Evolutionary conservation across 768 basidiomycete species (phyloP).

Genomic region (Phaeolepiota aurea): DNA sequence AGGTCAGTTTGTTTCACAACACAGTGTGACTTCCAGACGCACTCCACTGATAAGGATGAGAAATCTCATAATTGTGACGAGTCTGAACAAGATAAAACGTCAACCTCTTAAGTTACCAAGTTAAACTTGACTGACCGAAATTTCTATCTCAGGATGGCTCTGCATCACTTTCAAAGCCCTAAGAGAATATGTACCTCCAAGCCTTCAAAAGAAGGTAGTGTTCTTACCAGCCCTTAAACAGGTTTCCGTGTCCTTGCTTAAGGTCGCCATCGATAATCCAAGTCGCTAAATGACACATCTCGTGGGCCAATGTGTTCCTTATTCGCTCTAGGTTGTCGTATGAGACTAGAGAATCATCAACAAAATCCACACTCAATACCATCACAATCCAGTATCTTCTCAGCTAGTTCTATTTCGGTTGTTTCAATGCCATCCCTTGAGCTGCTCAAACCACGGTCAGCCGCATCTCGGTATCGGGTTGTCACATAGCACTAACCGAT

Average conservation of each 20-base stretch:
- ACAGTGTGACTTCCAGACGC: conserved; percentile 15
- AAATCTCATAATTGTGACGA: conserved; percentile 68
- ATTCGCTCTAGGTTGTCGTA: conserved; percentile 51
- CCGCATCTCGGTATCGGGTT: too few species aligned
- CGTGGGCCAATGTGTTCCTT: conserved; percentile 76
- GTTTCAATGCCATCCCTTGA: conserved; percentile 50
- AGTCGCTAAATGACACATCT: conserved; percentile 87
- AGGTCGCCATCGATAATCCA: conserved; percentile 73
- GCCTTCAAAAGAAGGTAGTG: not conserved
- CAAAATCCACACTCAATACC: conserved; percentile 28
- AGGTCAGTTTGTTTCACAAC: not conserved
- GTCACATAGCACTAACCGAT: conserved; percentile 30
- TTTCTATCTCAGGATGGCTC: conserved; percentile 59
- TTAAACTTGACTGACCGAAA: conserved; percentile 39
- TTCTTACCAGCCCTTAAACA: conserved; percentile 65
- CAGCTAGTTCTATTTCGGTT: conserved; percentile 69
- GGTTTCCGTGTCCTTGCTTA: conserved; percentile 63
- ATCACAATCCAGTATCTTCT: conserved; percentile 72
- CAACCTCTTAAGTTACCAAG: not conserved
- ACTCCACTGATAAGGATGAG: conserved; percentile 71
- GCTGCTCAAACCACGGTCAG: conserved; percentile 18
- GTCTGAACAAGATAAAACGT: conserved; percentile 32
- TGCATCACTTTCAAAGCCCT: conserved; percentile 71
- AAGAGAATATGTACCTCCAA: not conserved
- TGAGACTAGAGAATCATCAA: not conserved